phyloP scores from a whole-genome alignment of 768 basidiomycete species.

The Dioszegia crocea region DNA sequence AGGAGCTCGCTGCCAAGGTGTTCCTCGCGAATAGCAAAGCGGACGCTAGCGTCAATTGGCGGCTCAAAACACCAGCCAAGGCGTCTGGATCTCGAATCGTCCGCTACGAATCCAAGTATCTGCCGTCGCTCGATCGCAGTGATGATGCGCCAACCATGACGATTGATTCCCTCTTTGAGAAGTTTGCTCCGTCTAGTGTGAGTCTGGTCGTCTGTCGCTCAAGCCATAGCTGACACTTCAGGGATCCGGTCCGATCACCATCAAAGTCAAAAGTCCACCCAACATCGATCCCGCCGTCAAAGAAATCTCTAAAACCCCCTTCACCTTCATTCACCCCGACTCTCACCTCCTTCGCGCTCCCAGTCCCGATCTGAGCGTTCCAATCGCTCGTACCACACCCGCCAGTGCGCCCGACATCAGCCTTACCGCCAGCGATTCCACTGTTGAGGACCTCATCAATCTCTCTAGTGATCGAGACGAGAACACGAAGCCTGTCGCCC shows the following conservation, averaged over 20 bases:
- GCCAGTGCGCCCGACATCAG: not conserved
- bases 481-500: not conserved
- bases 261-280: slow-evolving; percentile 9
- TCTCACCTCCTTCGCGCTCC: not conserved
- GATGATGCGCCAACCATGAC: slow-evolving; percentile 25
- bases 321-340: not conserved
- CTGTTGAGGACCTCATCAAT: not conserved
- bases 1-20: not conserved
- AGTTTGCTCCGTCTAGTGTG: slow-evolving; percentile 17
- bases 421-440: not conserved
- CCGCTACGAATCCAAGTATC: not conserved
- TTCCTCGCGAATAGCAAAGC: slow-evolving; percentile 21
- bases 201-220: not conserved
- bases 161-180: slow-evolving; percentile 31
- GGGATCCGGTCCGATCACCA: not conserved
- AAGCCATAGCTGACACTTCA: not conserved
- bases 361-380: not conserved
- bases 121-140: not conserved
- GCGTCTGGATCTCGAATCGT: not conserved
- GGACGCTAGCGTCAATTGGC: slow-evolving; percentile 38
- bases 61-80: not conserved
- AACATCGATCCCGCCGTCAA: slow-evolving; percentile 1
- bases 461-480: slow-evolving; percentile 1
- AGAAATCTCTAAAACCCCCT: slow-evolving; percentile 7
- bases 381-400: not conserved